Evolutionary conservation across 805 yeast genomes (phyloP).

Genomic region (Pichia heedii): DNA sequence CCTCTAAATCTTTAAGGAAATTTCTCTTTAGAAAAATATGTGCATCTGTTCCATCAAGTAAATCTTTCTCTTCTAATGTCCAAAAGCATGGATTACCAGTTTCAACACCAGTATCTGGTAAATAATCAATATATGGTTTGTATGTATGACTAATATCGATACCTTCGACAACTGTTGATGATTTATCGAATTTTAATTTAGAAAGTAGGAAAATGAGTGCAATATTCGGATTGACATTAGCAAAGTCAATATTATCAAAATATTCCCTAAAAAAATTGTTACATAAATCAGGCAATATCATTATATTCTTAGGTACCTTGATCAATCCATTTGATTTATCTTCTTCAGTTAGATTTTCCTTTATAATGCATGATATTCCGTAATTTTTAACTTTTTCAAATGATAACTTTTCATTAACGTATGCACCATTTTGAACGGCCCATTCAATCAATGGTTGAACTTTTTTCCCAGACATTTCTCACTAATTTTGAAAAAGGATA

Average conservation of each 20-base stretch:
- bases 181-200: constrained; percentile 32
- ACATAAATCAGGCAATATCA: constrained; percentile 32
- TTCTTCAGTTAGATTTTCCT: constrained; percentile 4
- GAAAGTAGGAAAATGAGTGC: constrained; percentile 33
- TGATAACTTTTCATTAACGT: constrained; percentile 26
- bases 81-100: constrained; percentile 63
- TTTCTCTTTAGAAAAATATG: constrained; percentile 44
- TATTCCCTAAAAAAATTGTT: constrained; percentile 18
- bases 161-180: constrained; percentile 8
- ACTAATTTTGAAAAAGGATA: too few species aligned
- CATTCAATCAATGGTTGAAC: constrained; percentile 10
- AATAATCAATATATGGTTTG: constrained; percentile 37
- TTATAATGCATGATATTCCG: constrained; percentile 30
- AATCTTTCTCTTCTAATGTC: constrained; percentile 40
- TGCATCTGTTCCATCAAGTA: constrained; percentile 62
- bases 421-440: constrained; percentile 31
- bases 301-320: constrained; percentile 29
- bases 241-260: background rate
- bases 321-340: constrained; percentile 20
- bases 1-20: constrained; percentile 39
- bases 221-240: constrained; percentile 21
- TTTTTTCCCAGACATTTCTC: background rate
- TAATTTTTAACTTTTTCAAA: constrained; percentile 24
- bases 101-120: constrained; percentile 34
- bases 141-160: constrained; percentile 21